Base-by-base conservation (phyloP, 495 filamentous ascomycete genomes). In the Apiosordaria backusii region DNA sequence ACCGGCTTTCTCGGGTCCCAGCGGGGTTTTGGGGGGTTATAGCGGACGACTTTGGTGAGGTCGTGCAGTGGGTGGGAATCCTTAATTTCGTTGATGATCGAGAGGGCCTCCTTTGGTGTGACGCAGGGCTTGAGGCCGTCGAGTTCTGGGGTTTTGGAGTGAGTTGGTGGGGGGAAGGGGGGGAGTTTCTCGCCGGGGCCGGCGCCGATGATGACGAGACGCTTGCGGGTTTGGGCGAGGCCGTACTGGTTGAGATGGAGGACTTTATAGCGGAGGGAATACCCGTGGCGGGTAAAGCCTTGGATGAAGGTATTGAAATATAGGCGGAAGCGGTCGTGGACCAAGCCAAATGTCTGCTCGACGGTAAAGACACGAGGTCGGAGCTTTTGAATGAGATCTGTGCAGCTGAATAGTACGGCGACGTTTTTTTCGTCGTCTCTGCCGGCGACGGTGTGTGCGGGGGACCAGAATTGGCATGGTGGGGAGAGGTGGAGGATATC, bases 401-500 rank as follows among this genome's bases (percentile, higher is more conserved):
- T 73, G 4, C 89, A 85, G 0, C 86, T 86, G 69, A 89, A 93
- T 0, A 94, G 77, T 0, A 88, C 85, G 0, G 89, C 88, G 0
- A 85, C 86, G 64, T 97, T 97, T 5, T 75, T 79, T 2, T 93
- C 92, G 58, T 96, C 92, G 50, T 91, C 81, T 10, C 82, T 78
- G 1, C 86, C 85, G 0, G 80, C 68, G 3, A 82, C 75, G 0
- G 91, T 94, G 64, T 97, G 90, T 0, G 90, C 91, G 0, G 87
- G 86, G 0, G 91, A 96, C 76, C 89, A 97, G 6, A 85, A 86
- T 66, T 95, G 91, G 60, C 94, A 98, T 0, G 94, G 93, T 0
- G 92, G 92, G 0, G 91, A 95, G 0, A 94, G 74, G 63, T 97
- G 93, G 2, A 90, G 79, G 21, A 96, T 79, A 69, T 97, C 92